These are phyloP conservation scores for Trematosphaeria pertusa DNA, from an alignment of 2,329 filamentous ascomycete species.

Conservation along the genomic window DNA sequence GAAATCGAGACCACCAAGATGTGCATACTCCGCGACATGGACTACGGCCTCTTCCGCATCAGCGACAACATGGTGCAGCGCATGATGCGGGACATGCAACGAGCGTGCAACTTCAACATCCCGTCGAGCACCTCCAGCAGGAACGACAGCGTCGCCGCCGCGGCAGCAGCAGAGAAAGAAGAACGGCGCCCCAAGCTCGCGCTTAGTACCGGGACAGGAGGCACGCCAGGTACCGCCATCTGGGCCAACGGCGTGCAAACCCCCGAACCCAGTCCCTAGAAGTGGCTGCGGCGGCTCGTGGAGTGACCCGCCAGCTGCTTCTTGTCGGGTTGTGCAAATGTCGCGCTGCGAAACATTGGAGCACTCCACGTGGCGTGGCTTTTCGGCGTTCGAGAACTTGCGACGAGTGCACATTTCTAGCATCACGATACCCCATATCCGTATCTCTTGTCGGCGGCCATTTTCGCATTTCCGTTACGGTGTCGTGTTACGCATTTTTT, in stretches of 20 bases:
- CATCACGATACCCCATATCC: constrained; percentile 3
- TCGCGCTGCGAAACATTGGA: background rate
- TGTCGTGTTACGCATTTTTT: constrained; percentile 4
- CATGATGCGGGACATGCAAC: constrained; percentile 41
- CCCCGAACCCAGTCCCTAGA: constrained; percentile 49
- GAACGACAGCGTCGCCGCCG: constrained; percentile 4
- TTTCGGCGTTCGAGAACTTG: background rate
- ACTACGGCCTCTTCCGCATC: constrained; percentile 47
- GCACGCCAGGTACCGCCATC: constrained; percentile 35
- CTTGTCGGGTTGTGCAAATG: background rate
- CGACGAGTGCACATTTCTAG: too few species aligned
- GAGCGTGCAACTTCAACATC: constrained; percentile 13
- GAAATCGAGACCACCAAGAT: constrained; percentile 43
- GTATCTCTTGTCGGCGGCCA: too few species aligned
- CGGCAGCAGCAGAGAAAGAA: constrained; percentile 22
- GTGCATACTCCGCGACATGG: constrained; percentile 45
- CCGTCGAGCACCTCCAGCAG: constrained; percentile 4
- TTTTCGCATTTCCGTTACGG: constrained; percentile 1
- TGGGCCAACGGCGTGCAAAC: constrained; percentile 45
- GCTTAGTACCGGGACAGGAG: constrained; percentile 27
- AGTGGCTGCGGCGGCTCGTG: background rate
- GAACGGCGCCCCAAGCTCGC: constrained; percentile 31
- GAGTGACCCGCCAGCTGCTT: background rate
- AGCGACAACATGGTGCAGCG: constrained; percentile 39
- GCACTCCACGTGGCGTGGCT: background rate